Base-by-base conservation (phyloP, 2,329 filamentous ascomycete genomes). In the Cladosporium sp. region DNA sequence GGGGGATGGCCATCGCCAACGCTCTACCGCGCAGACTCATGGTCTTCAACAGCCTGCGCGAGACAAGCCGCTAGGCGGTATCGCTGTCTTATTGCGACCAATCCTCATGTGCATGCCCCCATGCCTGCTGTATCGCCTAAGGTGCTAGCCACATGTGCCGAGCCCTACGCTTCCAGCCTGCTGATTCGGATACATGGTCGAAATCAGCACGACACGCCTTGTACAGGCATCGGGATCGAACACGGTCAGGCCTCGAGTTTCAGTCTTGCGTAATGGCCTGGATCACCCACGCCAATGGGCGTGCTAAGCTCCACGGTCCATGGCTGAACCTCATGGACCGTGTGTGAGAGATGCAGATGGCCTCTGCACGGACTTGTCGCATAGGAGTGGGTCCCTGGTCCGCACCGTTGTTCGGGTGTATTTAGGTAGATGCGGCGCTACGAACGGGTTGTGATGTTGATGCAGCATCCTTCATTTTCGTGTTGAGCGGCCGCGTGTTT, bases 391-490 rank as follows among this genome's bases (percentile, higher is more conserved):
- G 40, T 55, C 52, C 36, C 17, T 55, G 28, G 40, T 25, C 40
- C 52, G 52, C 50, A 45, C 52, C 52, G 52, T 55, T 55, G 52
- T 55, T 47, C 52, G 52, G 52, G 52, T 55, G 52, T 55, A 55
- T 55, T 55, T 55, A 55, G 52, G 52, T 45, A 44, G 39, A 32
- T 32, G 52, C 52, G 52, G 52, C 52, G 52, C 52, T 55, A 55
- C 40, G 40, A 55, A 44, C 50, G 52, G 52, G 13, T 47, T 45
- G 52, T 47, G 52, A 55, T 55, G 52, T 55, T 55, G 52, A 55
- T 55, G 52, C 52, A 55, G 52, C 52, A 55, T 55, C 52, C 52
- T 55, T 55, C 52, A 55, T 55, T 55, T 55, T 55, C 52, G 52
- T 55, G 52, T 55, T 55, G 52, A 55, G 52, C 52, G 52, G 52